phyloP scores from a whole-genome alignment of 805 yeast species.

The Saccharomycopsis javanensis region DNA sequence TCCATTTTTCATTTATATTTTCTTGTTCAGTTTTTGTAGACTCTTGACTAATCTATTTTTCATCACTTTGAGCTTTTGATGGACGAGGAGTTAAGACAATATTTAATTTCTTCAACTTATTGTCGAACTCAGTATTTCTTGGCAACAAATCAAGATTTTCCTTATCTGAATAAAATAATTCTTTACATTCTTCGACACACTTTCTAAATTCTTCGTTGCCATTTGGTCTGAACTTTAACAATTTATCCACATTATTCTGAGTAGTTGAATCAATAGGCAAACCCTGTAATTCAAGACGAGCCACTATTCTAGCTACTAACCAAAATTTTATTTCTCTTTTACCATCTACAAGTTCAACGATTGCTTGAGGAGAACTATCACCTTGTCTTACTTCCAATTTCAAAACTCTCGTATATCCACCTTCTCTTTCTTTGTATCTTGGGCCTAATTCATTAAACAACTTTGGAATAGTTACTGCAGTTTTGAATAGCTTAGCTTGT shows the following conservation, averaged over 20 bases:
- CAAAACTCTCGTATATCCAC: conserved; percentile 82
- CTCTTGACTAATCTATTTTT: neutral
- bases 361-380: conserved; percentile 84
- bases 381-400: conserved; percentile 78
- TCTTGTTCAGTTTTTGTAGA: neutral
- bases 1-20: too few species aligned
- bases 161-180: conserved; percentile 30
- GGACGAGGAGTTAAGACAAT: conserved; percentile 8
- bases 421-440: conserved; percentile 52
- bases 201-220: conserved; percentile 47
- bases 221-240: conserved; percentile 36
- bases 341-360: conserved; percentile 78
- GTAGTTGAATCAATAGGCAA: conserved; percentile 46
- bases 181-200: conserved; percentile 51
- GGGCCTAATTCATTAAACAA: conserved; percentile 54
- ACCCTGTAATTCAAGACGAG: conserved; percentile 62
- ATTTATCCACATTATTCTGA: conserved; percentile 42
- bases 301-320: conserved; percentile 72
- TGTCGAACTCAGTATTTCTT: neutral
- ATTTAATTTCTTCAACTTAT: neutral
- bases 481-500: conserved; percentile 37
- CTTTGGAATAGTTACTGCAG: conserved; percentile 47
- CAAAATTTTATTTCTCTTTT: conserved; percentile 61
- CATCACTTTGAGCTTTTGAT: neutral
- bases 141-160: conserved; percentile 16